phyloP scores from a whole-genome alignment of 257 asterid genomes.

The Solanum ossicruentum region DNA sequence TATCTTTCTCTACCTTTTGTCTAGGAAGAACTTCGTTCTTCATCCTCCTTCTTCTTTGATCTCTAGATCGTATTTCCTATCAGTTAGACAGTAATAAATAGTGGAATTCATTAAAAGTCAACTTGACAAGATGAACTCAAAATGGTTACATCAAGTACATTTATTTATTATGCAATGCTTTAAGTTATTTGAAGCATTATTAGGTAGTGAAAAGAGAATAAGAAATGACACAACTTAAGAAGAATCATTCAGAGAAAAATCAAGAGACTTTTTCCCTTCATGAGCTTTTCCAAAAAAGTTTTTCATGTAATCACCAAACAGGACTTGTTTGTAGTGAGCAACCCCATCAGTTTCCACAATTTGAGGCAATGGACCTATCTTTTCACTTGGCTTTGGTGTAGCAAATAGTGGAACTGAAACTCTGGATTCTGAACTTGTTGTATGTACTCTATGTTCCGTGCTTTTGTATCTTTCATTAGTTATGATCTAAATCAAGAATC shows the following conservation, averaged over 20 bases:
- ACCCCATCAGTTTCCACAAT: constrained; percentile 12
- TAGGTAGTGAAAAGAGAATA: not conserved
- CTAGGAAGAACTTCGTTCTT: too few species aligned
- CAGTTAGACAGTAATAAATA: not conserved
- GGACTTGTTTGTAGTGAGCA: constrained; percentile 15
- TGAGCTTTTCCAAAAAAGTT: constrained; percentile 20
- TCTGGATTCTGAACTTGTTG: constrained; percentile 18
- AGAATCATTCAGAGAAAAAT: constrained; percentile 2
- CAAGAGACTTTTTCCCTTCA: constrained; percentile 22
- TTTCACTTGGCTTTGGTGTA: constrained; percentile 8
- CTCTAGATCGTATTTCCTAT: too few species aligned
- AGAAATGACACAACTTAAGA: not conserved
- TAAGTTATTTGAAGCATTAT: not conserved
- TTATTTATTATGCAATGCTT: not conserved
- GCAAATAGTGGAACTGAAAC: constrained; percentile 26
- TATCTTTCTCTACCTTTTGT: too few species aligned
- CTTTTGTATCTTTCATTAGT: constrained; percentile 30
- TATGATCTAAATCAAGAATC: constrained; percentile 3
- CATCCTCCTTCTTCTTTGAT: too few species aligned
- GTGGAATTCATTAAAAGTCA: not conserved
- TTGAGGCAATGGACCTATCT: constrained; percentile 20
- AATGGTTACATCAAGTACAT: not conserved
- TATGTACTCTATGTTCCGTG: constrained; percentile 29
- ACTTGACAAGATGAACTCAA: too few species aligned
- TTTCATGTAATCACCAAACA: constrained; percentile 23